Base-by-base conservation (phyloP, 2,329 filamentous ascomycete species). In the Zymoseptoria tritici region DNA sequence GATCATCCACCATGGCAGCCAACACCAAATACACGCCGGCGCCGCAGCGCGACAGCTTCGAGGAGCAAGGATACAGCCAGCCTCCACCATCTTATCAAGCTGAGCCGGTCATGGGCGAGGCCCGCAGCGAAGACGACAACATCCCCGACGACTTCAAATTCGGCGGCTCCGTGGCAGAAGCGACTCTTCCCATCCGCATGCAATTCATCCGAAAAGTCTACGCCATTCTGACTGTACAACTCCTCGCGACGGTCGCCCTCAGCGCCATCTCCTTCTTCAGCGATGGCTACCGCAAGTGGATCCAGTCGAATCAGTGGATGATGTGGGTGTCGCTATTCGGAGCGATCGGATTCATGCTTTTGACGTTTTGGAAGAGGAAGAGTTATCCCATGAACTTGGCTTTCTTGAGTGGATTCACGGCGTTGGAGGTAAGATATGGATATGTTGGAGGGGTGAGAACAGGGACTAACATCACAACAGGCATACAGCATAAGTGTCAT, bases 71-170 rank as follows among this genome's bases (percentile, higher is more conserved):
- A 24, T 24, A 24, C 5, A 24, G 88, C 67, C 93, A 88, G 26
- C 26, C 26, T 9, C 83, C 91, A 71, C 92, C 93, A 66, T 89
- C 89, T 62, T 97, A 97, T 79, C 82, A 84, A 73, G 59, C 60
- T 63, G 75, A 80, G 62, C 81, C 85, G 49, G 83, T 89, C 59
- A 82, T 82, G 62, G 87, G 82, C 56, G 73, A 76, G 52, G 85
- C 90, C 56, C 85, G 92, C 69, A 83, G 81, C 73, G 92, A 92
- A 75, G 85, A 92, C 72, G 93, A 97, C 77, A 95, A 97, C 71
- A 74, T 97, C 52, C 93, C 93, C 1, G 93, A 97, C 79, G 93
- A 97, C 77, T 97, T 97, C 85, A 97, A 97, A 89, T 97, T 96
- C 72, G 94, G 93, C 68, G 92, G 91, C 63, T 91, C 88, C 19